These are phyloP conservation scores for Ophiostoma fasciatum DNA, from an alignment of 2,329 filamentous ascomycete species.

Conservation along the genomic window DNA sequence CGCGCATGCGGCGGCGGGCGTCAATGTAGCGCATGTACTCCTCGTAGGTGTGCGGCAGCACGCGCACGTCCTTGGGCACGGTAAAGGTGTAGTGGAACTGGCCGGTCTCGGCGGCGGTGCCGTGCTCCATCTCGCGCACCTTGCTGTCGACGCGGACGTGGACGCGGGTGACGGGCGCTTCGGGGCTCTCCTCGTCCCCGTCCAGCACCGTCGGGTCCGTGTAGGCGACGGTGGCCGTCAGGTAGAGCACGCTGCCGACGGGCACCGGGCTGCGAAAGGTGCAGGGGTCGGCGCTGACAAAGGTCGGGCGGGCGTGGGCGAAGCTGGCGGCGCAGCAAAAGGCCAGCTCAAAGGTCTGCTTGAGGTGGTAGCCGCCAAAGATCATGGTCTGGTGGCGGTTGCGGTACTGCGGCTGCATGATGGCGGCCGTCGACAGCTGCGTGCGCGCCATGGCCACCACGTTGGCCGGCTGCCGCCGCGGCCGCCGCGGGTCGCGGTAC, in stretches of 20 bases:
- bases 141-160: slow-evolving; percentile 60
- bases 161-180: slow-evolving; percentile 31
- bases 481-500: slow-evolving; percentile 22
- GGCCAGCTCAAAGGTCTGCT: slow-evolving; percentile 61
- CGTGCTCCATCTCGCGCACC: slow-evolving; percentile 51
- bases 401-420: slow-evolving; percentile 53
- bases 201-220: slow-evolving; percentile 42
- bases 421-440: slow-evolving; percentile 44
- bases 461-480: slow-evolving; percentile 20
- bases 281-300: slow-evolving; percentile 43
- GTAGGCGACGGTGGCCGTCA: slow-evolving; percentile 58
- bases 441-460: slow-evolving; percentile 45
- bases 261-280: slow-evolving; percentile 65
- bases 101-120: slow-evolving; percentile 49
- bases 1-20: slow-evolving; percentile 23
- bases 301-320: slow-evolving; percentile 6
- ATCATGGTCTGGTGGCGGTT: slow-evolving; percentile 59
- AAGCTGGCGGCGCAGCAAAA: slow-evolving; percentile 44
- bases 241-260: slow-evolving; percentile 58
- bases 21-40: slow-evolving; percentile 30
- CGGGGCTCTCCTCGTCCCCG: slow-evolving; percentile 22
- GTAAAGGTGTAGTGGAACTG: slow-evolving; percentile 58
- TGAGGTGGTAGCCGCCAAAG: slow-evolving; percentile 60
- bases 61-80: slow-evolving; percentile 22
- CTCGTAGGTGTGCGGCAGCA: slow-evolving; percentile 24